Evolutionary conservation across 352 stramenopile species (phyloP).

Genomic region (Pilasporangium apinafurcum): DNA sequence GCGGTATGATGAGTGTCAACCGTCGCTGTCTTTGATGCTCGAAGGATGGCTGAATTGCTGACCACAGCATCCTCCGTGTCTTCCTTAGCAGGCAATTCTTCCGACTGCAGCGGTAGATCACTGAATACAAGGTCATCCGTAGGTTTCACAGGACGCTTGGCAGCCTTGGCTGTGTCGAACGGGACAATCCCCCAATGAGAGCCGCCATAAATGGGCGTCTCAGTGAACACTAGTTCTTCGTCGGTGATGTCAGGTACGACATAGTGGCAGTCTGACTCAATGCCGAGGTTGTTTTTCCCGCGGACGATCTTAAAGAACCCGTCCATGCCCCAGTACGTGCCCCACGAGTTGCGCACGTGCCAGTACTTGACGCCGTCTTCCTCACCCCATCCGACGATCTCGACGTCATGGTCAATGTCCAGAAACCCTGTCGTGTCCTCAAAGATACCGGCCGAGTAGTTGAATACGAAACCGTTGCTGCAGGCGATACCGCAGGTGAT

Average conservation of each 20-base stretch:
- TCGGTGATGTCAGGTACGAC: constrained; percentile 54
- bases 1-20: not conserved
- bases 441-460: constrained; percentile 89
- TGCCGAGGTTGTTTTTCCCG: constrained; percentile 80
- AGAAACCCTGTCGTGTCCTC: constrained; percentile 62
- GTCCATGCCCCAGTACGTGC: constrained; percentile 89
- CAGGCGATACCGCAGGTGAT: constrained; percentile 90
- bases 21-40: not conserved
- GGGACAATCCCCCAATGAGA: constrained; percentile 53
- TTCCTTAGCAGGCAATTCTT: constrained; percentile 31
- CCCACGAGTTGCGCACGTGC: constrained; percentile 91
- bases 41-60: no score
- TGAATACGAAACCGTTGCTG: constrained; percentile 45
- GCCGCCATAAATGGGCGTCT: constrained; percentile 54
- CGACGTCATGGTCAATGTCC: constrained; percentile 82
- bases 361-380: constrained; percentile 86
- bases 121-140: constrained; percentile 62
- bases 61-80: constrained; percentile 10
- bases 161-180: constrained; percentile 56
- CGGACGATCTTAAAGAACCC: constrained; percentile 90
- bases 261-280: constrained; percentile 84
- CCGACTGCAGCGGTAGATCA: constrained; percentile 29
- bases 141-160: constrained; percentile 77
- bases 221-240: constrained; percentile 46
- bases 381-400: constrained; percentile 90